A percentile compares a stretch with the other conserved stretches of the same genome.
Evolutionary conservation across 83 land plant species (phyloP).

Genomic region (Thuja plicata): DNA sequence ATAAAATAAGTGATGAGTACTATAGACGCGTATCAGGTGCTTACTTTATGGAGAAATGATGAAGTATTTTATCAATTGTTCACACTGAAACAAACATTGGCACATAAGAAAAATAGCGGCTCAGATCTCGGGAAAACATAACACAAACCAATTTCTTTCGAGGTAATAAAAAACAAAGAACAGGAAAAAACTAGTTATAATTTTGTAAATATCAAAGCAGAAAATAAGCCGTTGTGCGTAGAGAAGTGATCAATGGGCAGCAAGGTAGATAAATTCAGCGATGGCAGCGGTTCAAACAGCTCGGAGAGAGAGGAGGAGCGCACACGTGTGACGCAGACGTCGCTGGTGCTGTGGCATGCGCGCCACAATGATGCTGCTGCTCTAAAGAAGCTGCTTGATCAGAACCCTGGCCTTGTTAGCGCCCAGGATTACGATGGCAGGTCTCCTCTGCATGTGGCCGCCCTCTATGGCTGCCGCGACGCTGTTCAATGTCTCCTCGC

Average conservation of each 20-base stretch:
- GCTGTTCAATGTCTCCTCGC: constrained; percentile 61
- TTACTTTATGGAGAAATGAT: too few relatives aligned
- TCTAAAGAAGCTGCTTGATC: constrained; percentile 62
- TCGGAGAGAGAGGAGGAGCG: constrained; percentile 41
- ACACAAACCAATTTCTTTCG: too few relatives aligned
- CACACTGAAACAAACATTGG: too few relatives aligned
- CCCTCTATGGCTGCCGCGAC: constrained; percentile 67
- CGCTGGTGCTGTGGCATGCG: constrained; percentile 64
- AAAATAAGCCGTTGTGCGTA: neutral
- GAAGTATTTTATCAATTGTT: too few relatives aligned
- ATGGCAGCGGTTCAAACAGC: constrained; percentile 27
- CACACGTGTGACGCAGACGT: constrained; percentile 45
- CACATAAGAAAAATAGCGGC: too few relatives aligned
- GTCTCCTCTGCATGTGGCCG: constrained; percentile 70
- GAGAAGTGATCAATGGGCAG: constrained; percentile 4
- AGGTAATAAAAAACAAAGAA: too few relatives aligned
- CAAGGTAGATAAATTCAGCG: constrained; percentile 7
- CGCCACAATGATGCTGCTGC: constrained; percentile 62
- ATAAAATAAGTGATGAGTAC: too few relatives aligned
- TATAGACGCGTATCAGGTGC: too few relatives aligned
- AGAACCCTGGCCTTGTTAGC: constrained; percentile 46
- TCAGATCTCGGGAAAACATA: too few relatives aligned
- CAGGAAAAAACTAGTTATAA: too few relatives aligned
- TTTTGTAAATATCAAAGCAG: too few relatives aligned
- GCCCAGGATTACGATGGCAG: constrained; percentile 68